Conservation (phyloP, 768 basidiomycete species). For the Udeniomyces megalosporus region DNA sequence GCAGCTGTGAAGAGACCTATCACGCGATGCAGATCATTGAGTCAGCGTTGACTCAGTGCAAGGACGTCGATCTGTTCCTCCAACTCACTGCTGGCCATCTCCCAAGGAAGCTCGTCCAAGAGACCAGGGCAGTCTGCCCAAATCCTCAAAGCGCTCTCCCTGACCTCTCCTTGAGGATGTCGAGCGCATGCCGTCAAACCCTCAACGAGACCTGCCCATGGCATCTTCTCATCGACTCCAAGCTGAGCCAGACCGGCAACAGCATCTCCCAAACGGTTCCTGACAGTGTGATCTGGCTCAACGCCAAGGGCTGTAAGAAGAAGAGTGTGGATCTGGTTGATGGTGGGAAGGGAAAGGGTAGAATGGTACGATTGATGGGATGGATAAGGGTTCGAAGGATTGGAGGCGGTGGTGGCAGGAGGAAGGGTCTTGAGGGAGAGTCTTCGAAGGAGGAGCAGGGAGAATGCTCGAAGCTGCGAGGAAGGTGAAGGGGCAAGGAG, state of each 20-base stretch:
- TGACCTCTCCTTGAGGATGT: background rate
- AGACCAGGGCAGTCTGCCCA: conserved; percentile 8
- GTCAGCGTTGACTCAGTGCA: too few relatives aligned
- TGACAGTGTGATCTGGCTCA: conserved; percentile 1
- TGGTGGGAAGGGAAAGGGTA: conserved; percentile 1
- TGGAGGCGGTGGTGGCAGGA: background rate
- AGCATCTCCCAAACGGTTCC: background rate
- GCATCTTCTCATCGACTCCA: background rate
- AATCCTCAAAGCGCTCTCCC: conserved; percentile 7
- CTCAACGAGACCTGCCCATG: background rate
- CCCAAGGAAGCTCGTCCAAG: background rate
- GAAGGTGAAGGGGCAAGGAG: too few relatives aligned
- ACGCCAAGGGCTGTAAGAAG: conserved; percentile 1
- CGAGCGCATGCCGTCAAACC: too few relatives aligned
- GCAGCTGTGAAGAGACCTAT: conserved; percentile 7
- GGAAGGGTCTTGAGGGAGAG: conserved; percentile 12
- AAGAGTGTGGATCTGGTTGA: background rate
- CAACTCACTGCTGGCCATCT: background rate
- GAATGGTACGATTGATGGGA: background rate
- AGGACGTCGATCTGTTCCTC: too few relatives aligned
- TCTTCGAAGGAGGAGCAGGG: conserved; percentile 9
- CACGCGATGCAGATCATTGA: background rate
- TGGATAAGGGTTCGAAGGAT: background rate
- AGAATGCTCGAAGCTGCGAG: conserved; percentile 5
- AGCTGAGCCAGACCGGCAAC: conserved; percentile 6